Conservation (phyloP, 192 early-diverging fungal species). For the Coemansia sp. region DNA sequence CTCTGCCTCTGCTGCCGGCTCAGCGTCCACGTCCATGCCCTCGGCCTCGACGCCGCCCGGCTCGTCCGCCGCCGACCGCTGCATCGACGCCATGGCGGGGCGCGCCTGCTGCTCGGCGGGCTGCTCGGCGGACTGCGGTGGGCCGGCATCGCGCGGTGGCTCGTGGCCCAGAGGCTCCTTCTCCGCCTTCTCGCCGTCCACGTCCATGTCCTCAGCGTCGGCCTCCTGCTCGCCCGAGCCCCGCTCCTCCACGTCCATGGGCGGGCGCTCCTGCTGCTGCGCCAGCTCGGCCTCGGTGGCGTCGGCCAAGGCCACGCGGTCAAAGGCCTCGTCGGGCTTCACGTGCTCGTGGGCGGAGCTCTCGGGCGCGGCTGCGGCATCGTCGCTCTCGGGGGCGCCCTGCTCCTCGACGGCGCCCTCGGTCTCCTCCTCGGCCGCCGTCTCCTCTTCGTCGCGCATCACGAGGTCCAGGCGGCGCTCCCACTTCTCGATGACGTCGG, state of each 20-base stretch:
- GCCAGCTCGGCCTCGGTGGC: constrained; percentile 59
- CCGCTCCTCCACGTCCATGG: constrained; percentile 63
- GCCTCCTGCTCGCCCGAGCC: constrained; percentile 47
- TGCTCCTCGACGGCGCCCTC: constrained; percentile 19
- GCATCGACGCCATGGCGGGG: constrained; percentile 29
- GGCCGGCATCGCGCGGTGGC: background rate
- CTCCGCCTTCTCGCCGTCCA: constrained; percentile 8
- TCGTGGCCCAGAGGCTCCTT: constrained; percentile 2
- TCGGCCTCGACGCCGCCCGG: constrained; percentile 18
- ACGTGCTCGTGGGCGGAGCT: constrained; percentile 54
- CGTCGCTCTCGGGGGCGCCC: constrained; percentile 38
- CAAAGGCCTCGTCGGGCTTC: constrained; percentile 69
- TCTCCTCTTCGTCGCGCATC: constrained; percentile 59
- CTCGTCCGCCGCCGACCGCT: constrained; percentile 43
- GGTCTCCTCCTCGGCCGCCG: constrained; percentile 36
- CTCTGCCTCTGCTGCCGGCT: constrained; percentile 46
- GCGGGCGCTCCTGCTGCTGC: constrained; percentile 48
- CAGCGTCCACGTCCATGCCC: constrained; percentile 18
- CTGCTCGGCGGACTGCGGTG: constrained; percentile 11
- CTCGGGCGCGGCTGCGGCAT: constrained; percentile 16
- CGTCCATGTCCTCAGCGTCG: constrained; percentile 44
- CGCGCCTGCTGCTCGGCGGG: constrained; percentile 5
- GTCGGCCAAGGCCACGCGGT: constrained; percentile 58
- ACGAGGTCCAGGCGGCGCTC: constrained; percentile 75
- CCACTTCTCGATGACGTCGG: constrained; percentile 93